Evolutionary conservation across 2,329 filamentous ascomycete genomes (phyloP).

Genomic region (Penicillium sp.): DNA sequence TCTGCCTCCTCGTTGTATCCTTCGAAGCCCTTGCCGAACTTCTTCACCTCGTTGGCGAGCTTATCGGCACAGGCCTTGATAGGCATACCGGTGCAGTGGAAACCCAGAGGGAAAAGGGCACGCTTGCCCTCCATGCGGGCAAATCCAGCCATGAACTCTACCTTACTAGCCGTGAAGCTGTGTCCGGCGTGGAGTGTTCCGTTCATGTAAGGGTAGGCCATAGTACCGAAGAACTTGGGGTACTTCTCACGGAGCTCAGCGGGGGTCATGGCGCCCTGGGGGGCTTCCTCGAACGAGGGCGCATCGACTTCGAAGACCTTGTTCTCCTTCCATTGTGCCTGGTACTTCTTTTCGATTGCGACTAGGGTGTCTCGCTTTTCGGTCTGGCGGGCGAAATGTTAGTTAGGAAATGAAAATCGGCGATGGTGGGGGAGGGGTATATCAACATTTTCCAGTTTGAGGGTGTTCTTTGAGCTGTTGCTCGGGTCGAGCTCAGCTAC

Average conservation of each 20-base stretch:
- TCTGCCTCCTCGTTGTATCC: slow-evolving; percentile 65
- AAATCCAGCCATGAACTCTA: slow-evolving; percentile 86
- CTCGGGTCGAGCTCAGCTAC: slow-evolving; percentile 55
- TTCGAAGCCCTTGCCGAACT: slow-evolving; percentile 85
- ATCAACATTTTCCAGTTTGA: slow-evolving; percentile 60
- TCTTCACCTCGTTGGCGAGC: slow-evolving; percentile 79
- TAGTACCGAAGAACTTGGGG: slow-evolving; percentile 87
- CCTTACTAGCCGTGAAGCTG: slow-evolving; percentile 85
- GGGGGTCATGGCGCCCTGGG: slow-evolving; percentile 68
- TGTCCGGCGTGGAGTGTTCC: slow-evolving; percentile 87
- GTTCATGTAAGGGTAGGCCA: slow-evolving; percentile 81
- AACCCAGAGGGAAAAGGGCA: slow-evolving; percentile 84
- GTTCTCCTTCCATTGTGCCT: slow-evolving; percentile 74
- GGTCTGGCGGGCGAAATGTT: slow-evolving; percentile 21
- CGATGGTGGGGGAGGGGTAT: slow-evolving; percentile 24
- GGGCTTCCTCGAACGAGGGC: slow-evolving; percentile 73
- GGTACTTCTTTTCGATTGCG: slow-evolving; percentile 78
- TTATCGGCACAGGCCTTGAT: slow-evolving; percentile 98
- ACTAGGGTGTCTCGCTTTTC: slow-evolving; percentile 34
- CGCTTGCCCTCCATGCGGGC: slow-evolving; percentile 88
- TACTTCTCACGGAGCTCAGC: slow-evolving; percentile 73
- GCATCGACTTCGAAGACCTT: slow-evolving; percentile 83
- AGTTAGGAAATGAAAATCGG: slow-evolving; percentile 14
- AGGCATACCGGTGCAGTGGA: slow-evolving; percentile 95
- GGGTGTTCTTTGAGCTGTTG: slow-evolving; percentile 57